Conservation (phyloP, 768 basidiomycete species). For the Kwoniella botswanensis region DNA sequence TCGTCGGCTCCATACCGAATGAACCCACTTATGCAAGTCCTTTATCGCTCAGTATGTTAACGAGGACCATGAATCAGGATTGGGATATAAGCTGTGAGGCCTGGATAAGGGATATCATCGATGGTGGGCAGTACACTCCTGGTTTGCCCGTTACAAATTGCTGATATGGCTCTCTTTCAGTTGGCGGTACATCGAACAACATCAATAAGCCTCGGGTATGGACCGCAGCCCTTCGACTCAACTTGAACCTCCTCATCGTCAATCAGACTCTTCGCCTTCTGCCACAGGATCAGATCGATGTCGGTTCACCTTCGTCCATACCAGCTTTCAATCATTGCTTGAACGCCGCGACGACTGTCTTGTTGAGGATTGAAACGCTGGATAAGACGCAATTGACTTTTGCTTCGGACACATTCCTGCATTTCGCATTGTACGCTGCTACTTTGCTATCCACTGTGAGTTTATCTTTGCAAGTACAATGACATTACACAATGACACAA, state of each 20-base stretch:
- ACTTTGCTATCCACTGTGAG: conserved; percentile 40
- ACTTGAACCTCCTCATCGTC: conserved; percentile 40
- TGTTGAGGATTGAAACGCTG: conserved; percentile 30
- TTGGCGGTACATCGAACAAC: conserved; percentile 21
- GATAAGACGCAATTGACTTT: conserved; percentile 27
- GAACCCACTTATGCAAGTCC: conserved; percentile 23
- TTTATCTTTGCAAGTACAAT: background rate
- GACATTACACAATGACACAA: too few species aligned
- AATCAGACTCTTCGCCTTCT: conserved; percentile 37
- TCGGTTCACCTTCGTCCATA: conserved; percentile 29
- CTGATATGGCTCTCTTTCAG: conserved; percentile 1
- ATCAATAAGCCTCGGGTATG: conserved; percentile 36
- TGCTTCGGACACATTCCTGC: conserved; percentile 40
- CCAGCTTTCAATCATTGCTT: conserved; percentile 40
- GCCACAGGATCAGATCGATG: conserved; percentile 28
- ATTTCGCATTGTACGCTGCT: conserved; percentile 42
- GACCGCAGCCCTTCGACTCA: conserved; percentile 34
- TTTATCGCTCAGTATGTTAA: conserved; percentile 34
- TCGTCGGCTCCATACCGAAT: conserved; percentile 25
- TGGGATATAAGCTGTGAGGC: conserved; percentile 32
- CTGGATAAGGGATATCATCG: conserved; percentile 39
- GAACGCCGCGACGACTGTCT: conserved; percentile 33
- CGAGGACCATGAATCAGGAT: conserved; percentile 41
- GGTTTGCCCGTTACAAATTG: background rate
- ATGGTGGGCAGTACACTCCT: conserved; percentile 15